Conservation (phyloP, 495 filamentous ascomycete species). For the Penicillium bovifimosum region DNA sequence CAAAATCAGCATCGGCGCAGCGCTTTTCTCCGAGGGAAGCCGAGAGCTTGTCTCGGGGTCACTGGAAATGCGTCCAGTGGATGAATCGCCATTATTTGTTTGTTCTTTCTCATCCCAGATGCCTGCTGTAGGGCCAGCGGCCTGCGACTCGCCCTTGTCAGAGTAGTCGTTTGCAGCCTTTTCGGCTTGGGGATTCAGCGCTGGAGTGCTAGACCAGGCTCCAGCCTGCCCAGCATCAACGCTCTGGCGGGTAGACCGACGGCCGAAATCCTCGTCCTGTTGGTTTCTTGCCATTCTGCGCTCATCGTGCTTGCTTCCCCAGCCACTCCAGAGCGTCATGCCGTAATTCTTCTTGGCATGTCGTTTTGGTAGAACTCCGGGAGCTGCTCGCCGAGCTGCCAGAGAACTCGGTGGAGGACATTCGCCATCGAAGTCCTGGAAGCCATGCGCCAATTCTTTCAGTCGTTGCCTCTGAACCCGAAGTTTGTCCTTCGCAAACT, state of each 20-base stretch:
- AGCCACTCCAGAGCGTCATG: constrained; percentile 73
- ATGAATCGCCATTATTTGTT: constrained; percentile 1
- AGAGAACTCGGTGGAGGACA: constrained; percentile 77
- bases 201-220: constrained; percentile 24
- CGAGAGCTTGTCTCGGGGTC: constrained; percentile 10
- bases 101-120: constrained; percentile 17
- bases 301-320: constrained; percentile 86
- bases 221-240: constrained; percentile 36
- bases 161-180: not conserved
- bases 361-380: constrained; percentile 49
- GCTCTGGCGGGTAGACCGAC: constrained; percentile 24
- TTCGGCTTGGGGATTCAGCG: constrained; percentile 4
- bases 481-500: constrained; percentile 59
- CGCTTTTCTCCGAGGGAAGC: constrained; percentile 14
- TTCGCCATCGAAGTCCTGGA: constrained; percentile 66
- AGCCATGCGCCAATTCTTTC: constrained; percentile 64
- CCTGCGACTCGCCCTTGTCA: not conserved
- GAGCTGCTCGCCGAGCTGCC: constrained; percentile 58
- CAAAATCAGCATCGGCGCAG: constrained; percentile 29
- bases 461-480: constrained; percentile 64
- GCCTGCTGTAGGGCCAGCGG: not conserved
- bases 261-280: constrained; percentile 22
- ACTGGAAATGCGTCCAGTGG: not conserved
- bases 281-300: constrained; percentile 53
- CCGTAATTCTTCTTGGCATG: constrained; percentile 56